Evolutionary conservation across 2,329 filamentous ascomycete genomes (phyloP).

Genomic region (Cladosporium velox): DNA sequence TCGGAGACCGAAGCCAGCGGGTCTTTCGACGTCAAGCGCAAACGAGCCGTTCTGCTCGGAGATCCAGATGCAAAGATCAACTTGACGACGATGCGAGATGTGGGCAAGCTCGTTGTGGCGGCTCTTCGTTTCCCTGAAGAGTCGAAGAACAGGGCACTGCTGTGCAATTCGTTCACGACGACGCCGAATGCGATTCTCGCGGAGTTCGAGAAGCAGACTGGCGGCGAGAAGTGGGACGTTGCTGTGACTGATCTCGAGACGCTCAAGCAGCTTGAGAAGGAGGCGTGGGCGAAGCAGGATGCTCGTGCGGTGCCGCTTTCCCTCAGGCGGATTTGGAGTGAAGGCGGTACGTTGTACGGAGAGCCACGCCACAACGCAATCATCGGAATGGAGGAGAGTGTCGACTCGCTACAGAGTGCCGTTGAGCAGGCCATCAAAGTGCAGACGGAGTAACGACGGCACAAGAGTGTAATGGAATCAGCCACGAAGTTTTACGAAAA

Average conservation of each 20-base stretch:
- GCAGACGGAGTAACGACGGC: conserved; percentile 22
- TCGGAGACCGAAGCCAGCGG: conserved; percentile 49
- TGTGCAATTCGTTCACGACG: conserved; percentile 70
- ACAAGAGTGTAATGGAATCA: background rate
- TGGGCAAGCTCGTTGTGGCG: conserved; percentile 66
- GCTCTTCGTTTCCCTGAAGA: conserved; percentile 59
- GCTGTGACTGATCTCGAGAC: conserved; percentile 55
- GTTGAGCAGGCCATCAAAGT: conserved; percentile 41
- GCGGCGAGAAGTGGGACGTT: conserved; percentile 53
- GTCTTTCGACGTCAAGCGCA: conserved; percentile 59
- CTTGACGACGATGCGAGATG: conserved; percentile 71
- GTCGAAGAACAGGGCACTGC: conserved; percentile 59
- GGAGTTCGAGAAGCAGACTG: conserved; percentile 70
- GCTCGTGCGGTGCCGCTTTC: conserved; percentile 60
- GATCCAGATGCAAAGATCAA: conserved; percentile 64
- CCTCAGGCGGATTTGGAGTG: conserved; percentile 69
- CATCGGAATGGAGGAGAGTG: conserved; percentile 50
- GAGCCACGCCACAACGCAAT: conserved; percentile 65
- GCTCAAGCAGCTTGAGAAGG: conserved; percentile 59
- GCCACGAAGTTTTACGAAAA: background rate
- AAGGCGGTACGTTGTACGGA: conserved; percentile 68
- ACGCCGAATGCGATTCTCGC: conserved; percentile 63
- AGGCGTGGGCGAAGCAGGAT: conserved; percentile 57
- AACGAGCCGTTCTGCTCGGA: conserved; percentile 62
- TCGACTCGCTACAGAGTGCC: conserved; percentile 56